Conservation (phyloP, 257 asterid genomes). For the Petunia secreta region DNA sequence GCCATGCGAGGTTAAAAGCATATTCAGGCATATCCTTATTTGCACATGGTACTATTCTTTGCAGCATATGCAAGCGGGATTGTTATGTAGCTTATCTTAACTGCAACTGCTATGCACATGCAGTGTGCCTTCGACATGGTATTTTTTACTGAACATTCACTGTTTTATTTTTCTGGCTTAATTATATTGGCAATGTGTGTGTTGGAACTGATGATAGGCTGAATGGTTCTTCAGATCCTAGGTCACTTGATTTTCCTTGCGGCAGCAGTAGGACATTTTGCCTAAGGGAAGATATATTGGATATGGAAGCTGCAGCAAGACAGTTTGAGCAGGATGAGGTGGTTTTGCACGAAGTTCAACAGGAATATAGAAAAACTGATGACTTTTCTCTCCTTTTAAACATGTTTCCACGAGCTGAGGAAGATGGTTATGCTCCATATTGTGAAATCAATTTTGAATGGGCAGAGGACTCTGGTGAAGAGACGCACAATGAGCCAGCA, state of each 20-base stretch:
- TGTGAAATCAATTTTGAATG: constrained; percentile 45
- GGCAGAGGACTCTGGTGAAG: constrained; percentile 27
- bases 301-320: constrained; percentile 76
- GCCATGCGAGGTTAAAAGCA: constrained; percentile 56
- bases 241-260: constrained; percentile 61
- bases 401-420: constrained; percentile 50
- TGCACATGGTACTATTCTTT: constrained; percentile 83
- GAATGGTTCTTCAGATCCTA: constrained; percentile 53
- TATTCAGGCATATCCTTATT: constrained; percentile 53
- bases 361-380: constrained; percentile 43
- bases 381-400: constrained; percentile 51
- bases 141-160: constrained; percentile 28
- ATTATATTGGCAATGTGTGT: constrained; percentile 7
- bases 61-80: constrained; percentile 91
- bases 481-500: neutral
- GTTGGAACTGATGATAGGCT: constrained; percentile 28
- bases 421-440: constrained; percentile 66
- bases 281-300: constrained; percentile 71
- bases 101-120: constrained; percentile 76
- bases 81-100: constrained; percentile 80
- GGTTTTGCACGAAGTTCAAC: constrained; percentile 58
- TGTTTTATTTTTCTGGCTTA: constrained; percentile 3
- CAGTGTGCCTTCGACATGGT: constrained; percentile 97
- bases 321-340: constrained; percentile 75
- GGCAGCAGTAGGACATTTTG: constrained; percentile 51